Percentiles rank a stretch among this genome's conserved stretches.
Evolutionary conservation across 2,329 filamentous ascomycete species (phyloP).

Genomic region (Apiospora arundinis): DNA sequence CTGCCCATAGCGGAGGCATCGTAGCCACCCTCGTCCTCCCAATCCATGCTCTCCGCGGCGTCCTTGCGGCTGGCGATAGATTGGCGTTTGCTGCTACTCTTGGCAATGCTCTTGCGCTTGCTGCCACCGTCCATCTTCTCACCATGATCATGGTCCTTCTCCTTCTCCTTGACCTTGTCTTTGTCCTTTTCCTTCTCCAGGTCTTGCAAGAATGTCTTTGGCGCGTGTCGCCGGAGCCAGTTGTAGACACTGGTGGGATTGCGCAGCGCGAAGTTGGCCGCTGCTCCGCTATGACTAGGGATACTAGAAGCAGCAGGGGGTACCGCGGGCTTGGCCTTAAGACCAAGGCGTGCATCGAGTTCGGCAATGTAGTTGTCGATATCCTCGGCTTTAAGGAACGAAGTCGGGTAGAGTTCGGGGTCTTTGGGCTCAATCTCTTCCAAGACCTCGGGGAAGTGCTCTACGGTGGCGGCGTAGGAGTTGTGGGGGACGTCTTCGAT

Average conservation of each 20-base stretch:
- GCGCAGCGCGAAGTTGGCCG: conserved; percentile 60
- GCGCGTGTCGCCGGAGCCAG: conserved; percentile 87
- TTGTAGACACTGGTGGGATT: conserved; percentile 95
- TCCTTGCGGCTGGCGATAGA: conserved; percentile 42
- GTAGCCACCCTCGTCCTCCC: conserved; percentile 43
- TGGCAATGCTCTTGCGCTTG: conserved; percentile 39
- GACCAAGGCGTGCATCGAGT: conserved; percentile 60
- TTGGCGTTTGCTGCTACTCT: conserved; percentile 47
- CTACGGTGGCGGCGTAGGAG: conserved; percentile 60
- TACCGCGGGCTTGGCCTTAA: conserved; percentile 53
- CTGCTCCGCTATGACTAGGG: conserved; percentile 37
- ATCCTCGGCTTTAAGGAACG: conserved; percentile 73
- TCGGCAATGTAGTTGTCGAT: conserved; percentile 76
- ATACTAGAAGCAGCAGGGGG: conserved; percentile 53
- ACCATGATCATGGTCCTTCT: conserved; percentile 48
- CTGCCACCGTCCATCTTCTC: conserved; percentile 40
- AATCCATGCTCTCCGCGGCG: conserved; percentile 45
- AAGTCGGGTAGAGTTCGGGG: conserved; percentile 62
- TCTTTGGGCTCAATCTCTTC: conserved; percentile 57
- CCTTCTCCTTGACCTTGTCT: conserved; percentile 43
- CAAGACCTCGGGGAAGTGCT: conserved; percentile 66
- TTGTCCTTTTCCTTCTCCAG: conserved; percentile 59
- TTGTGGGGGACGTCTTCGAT: conserved; percentile 59
- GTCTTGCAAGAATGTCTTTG: conserved; percentile 84
- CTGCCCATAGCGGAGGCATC: conserved; percentile 41